Base-by-base conservation (phyloP, 73 alveolate genomes). In the Halteria grandinella region DNA sequence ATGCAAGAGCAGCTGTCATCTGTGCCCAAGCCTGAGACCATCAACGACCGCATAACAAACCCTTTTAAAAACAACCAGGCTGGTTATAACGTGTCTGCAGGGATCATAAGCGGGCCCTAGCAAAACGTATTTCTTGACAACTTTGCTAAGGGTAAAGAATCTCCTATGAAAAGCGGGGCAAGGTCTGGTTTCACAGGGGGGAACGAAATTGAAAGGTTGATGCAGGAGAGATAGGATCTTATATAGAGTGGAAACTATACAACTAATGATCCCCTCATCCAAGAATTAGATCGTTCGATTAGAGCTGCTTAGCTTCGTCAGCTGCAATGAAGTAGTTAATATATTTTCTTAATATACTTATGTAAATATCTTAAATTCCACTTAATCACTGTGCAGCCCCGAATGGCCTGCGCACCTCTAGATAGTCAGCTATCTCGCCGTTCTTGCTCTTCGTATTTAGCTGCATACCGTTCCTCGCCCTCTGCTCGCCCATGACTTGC, bases 261-360 rank as follows among this genome's bases (percentile, higher is more conserved):
- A 32, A 87, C 72, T 66, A 91, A 86, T 72, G 98, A 92, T 79
- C 93, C 96, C 1, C 39, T 92, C 21, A 92, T 92, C 57, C 50
- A 69, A 40, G 95, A 92, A 60, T 72, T 92, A 43, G 95, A 89
- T 49, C 77, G 82, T 53, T 76, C 89, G 77, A 92, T 92, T 52
- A 83, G 80, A 14, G 80, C 51, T 10, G 32, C 43, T 15, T 25
- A 66, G 25, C 32, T 66, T 2, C 55, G 32, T 29, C n/a, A n/a
- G n/a, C n/a, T n/a, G n/a, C n/a, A n/a, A n/a, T n/a, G n/a, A n/a
- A n/a, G n/a, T n/a, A n/a, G n/a, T 8, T 12, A 49, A 11, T 49
- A 49, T 49, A 18, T n/a, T n/a, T n/a, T n/a, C n/a, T n/a, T n/a
- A n/a, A n/a, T n/a, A n/a, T 39, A 11, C 15, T 39, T 11, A 39